These are phyloP conservation scores for Blastobotrys terrestris DNA, from an alignment of 805 yeast genomes.

Conservation along the genomic window DNA sequence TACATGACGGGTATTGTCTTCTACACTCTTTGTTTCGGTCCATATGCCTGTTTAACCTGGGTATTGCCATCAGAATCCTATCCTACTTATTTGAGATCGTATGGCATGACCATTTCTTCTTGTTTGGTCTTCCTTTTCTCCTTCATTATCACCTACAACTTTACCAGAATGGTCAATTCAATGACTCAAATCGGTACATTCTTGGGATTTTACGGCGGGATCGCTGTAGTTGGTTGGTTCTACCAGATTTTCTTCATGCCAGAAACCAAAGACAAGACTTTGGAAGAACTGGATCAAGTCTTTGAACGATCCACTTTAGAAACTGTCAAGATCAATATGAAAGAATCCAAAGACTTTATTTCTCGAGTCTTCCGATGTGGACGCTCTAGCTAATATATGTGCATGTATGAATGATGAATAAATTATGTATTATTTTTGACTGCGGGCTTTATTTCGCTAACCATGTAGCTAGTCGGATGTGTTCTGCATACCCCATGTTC, in stretches of 20 bases:
- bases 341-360: conserved; percentile 16
- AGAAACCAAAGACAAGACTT: conserved; percentile 62
- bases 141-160: conserved; percentile 59
- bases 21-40: conserved; percentile 61
- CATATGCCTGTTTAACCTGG: conserved; percentile 64
- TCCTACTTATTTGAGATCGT: conserved; percentile 50
- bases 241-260: conserved; percentile 49
- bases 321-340: conserved; percentile 30
- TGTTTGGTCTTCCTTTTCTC: conserved; percentile 54
- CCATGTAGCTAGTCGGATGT: too few species aligned
- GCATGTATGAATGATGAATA: background rate
- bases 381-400: conserved; percentile 17
- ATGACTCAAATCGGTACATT: conserved; percentile 58
- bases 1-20: conserved; percentile 57
- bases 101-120: conserved; percentile 60
- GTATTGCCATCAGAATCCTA: conserved; percentile 63
- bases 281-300: conserved; percentile 63
- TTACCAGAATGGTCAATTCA: conserved; percentile 47
- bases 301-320: conserved; percentile 43
- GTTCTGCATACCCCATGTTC: too few species aligned
- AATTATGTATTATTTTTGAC: too few species aligned
- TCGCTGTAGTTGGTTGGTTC: conserved; percentile 47
- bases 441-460: too few species aligned
- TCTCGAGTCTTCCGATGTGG: background rate
- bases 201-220: conserved; percentile 62